Base-by-base conservation (phyloP, 192 early-diverging fungal genomes). In the Coemansia sp. region DNA sequence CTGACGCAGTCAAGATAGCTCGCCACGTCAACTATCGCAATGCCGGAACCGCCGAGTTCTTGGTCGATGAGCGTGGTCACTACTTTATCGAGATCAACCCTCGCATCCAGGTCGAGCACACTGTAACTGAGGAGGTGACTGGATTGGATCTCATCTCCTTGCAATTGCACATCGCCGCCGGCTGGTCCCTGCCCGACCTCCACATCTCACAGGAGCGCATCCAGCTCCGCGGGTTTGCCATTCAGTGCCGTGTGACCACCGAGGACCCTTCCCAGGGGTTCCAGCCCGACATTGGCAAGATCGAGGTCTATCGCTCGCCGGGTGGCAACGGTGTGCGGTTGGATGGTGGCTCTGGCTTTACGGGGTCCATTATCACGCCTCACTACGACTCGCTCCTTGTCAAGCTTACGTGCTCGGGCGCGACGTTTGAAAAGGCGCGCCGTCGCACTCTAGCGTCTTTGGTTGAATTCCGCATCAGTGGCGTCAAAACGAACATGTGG, bases 21-120 rank as follows among this genome's bases (percentile, higher is more conserved):
- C 88, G 91, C 68, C 81, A 85, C 63, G 92, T 93, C 63, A 89
- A 90, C 70, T 99, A 99, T 87, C 87, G 91, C 77, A 97, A 96
- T 77, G 97, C 97, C 21, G 97, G 97, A 64, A 99, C 97, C 0
- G 97, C 93, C 39, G 97, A 99, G 77, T 99, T 97, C 86, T 87
- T 99, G 66, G 94, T 97, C 1, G 96, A 97, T 74, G 68, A 78
- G 55, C 86, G 94, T 63, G 89, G 91, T 71, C 90, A 96, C 85
- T 99, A 97, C 88, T 99, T 99, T 68, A 96, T 99, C 63, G 97
- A 99, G 84, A 94, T 97, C 72, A 97, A 99, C 77, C 95, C 97
- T 55, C 90, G 97, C 82, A 93, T 98, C 63, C 97, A 99, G 84
- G 97, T 99, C 30, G 97, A 99, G 84, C 97, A 99, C 81, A 94